These are phyloP conservation scores for Fusarium pseudonygamai DNA, from an alignment of 2,329 filamentous ascomycete species.

Conservation along the genomic window DNA sequence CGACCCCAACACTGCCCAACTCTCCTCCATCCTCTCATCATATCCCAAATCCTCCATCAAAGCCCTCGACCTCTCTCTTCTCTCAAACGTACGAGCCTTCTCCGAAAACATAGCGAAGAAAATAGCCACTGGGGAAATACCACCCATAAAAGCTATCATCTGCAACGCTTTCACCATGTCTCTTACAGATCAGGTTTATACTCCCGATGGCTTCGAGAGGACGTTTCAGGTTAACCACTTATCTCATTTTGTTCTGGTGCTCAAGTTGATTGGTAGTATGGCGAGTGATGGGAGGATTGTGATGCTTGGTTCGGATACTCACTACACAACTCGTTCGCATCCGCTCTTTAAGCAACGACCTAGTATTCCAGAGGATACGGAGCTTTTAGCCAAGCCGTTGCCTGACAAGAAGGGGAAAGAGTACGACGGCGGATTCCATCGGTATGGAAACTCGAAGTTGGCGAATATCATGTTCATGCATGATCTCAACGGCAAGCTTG, in stretches of 20 bases:
- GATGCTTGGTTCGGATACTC: constrained; percentile 21
- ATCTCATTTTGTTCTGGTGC: constrained; percentile 34
- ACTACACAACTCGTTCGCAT: constrained; percentile 24
- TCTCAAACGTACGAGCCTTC: constrained; percentile 13
- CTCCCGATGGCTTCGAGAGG: constrained; percentile 23
- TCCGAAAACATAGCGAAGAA: background rate
- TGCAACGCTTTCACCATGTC: constrained; percentile 37
- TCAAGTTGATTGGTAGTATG: constrained; percentile 34
- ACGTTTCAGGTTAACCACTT: constrained; percentile 37
- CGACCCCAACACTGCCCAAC: constrained; percentile 44
- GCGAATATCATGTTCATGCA: constrained; percentile 42
- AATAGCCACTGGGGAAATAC: constrained; percentile 1
- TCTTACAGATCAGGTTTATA: constrained; percentile 7
- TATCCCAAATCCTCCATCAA: constrained; percentile 6
- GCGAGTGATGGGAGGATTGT: constrained; percentile 11
- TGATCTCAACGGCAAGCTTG: constrained; percentile 29
- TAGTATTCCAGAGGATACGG: constrained; percentile 11
- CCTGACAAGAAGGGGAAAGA: constrained; percentile 16
- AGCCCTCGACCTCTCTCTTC: constrained; percentile 21
- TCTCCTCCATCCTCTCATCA: constrained; percentile 35
- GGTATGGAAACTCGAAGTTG: constrained; percentile 36
- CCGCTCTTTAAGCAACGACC: constrained; percentile 23
- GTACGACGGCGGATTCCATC: constrained; percentile 36
- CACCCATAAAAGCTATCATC: constrained; percentile 27
- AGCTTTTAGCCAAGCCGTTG: constrained; percentile 1